Conservation (phyloP, 257 asterid species). For the Penstemon eatonii region DNA sequence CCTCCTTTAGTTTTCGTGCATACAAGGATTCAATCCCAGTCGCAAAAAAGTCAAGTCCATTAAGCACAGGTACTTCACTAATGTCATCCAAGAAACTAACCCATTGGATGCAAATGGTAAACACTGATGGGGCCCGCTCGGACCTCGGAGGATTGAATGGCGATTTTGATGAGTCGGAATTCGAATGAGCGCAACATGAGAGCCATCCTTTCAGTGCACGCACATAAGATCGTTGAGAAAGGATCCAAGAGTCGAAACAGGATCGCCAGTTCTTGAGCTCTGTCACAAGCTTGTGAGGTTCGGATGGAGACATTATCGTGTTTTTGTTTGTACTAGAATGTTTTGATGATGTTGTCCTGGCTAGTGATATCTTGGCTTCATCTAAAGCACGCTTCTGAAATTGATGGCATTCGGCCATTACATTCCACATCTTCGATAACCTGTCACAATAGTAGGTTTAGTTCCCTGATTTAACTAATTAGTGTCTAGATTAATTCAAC, state of each 20-base stretch:
- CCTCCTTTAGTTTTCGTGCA: slow-evolving; percentile 70
- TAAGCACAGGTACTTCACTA: slow-evolving; percentile 64
- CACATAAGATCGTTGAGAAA: slow-evolving; percentile 78
- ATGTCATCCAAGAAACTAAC: slow-evolving; percentile 58
- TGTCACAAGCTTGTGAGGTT: slow-evolving; percentile 72
- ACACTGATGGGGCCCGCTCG: slow-evolving; percentile 58
- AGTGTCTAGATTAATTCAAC: too few relatives aligned
- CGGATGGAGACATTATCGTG: slow-evolving; percentile 76
- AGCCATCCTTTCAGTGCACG: slow-evolving; percentile 79
- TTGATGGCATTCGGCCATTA: slow-evolving; percentile 94
- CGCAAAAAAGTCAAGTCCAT: slow-evolving; percentile 80
- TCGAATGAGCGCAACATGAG: slow-evolving; percentile 55
- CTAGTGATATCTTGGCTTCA: slow-evolving; percentile 87
- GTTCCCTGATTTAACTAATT: too few relatives aligned
- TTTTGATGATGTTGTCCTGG: slow-evolving; percentile 61
- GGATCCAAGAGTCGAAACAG: slow-evolving; percentile 76
- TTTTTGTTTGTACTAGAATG: slow-evolving; percentile 49
- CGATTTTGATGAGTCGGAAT: slow-evolving; percentile 49
- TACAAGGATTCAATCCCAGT: slow-evolving; percentile 85
- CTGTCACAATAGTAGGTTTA: slow-evolving; percentile 38
- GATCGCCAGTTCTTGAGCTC: slow-evolving; percentile 88
- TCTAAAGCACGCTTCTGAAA: slow-evolving; percentile 79
- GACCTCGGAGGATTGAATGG: slow-evolving; percentile 71
- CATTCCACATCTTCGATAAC: slow-evolving; percentile 87
- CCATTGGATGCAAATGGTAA: slow-evolving; percentile 74